Conservation (phyloP, 192 early-diverging fungal species). For the Backusella morwellensis region DNA sequence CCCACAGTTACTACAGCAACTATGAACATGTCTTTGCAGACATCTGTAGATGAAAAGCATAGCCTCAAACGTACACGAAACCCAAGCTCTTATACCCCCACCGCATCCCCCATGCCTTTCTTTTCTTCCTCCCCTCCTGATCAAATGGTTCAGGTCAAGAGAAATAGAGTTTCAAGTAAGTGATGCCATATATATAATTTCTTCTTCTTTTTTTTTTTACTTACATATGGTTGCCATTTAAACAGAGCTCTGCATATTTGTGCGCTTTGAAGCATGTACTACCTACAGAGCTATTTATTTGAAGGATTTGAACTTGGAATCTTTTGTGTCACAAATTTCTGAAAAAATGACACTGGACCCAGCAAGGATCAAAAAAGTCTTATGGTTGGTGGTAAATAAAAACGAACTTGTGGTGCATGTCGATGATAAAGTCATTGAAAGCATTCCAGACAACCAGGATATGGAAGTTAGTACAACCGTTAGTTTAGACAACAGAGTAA, state of each 20-base stretch:
- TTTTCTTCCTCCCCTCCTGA: neutral
- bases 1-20: neutral
- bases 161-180: conserved; percentile 36
- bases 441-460: conserved; percentile 63
- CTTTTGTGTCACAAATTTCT: conserved; percentile 48
- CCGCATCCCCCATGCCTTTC: neutral
- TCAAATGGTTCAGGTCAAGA: neutral
- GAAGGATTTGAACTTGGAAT: conserved; percentile 48
- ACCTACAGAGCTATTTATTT: conserved; percentile 66
- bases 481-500: neutral
- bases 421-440: conserved; percentile 56
- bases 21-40: neutral
- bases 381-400: conserved; percentile 19
- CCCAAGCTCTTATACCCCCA: neutral
- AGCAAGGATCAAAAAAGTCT: neutral
- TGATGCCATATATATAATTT: neutral
- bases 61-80: neutral
- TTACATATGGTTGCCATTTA: neutral
- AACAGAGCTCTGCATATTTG: conserved; percentile 54
- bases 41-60: neutral
- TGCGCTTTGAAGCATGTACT: conserved; percentile 48
- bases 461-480: conserved; percentile 49
- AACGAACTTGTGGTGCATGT: conserved; percentile 50
- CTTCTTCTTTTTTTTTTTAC: neutral
- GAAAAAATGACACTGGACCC: conserved; percentile 40